Base-by-base conservation (phyloP, 495 filamentous ascomycete genomes). In the Usnea hakonensis region DNA sequence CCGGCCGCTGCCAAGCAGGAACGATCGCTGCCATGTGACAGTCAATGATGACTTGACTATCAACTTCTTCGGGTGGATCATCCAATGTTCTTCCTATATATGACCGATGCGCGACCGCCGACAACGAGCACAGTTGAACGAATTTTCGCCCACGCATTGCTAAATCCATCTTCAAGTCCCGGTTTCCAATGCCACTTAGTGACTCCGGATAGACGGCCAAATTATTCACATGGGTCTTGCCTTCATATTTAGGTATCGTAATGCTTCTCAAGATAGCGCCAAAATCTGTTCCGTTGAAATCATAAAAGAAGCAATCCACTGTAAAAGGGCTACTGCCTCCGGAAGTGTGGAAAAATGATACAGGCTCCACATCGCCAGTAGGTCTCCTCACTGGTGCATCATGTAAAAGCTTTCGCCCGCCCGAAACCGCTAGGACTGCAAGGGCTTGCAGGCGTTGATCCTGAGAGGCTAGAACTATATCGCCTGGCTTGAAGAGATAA, bases 401-500 rank as follows among this genome's bases (percentile, higher is more conserved):
- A 19, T 43, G 63, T 65, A 10, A 38, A 55, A 16, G 10, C 26
- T 28, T 32, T 21, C n/a, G 46, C 9, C 23, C 41, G 35, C 35
- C 57, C 16, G 41, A 23, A 23, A 3, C 23, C 21, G 14, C 13
- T 8, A 21, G 30, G 40, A 17, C 50, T 26, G 21, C 59, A 55
- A 21, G 62, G 26, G 8, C 38, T 13, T 26, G 23, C 33, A 44
- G n/a, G 8, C 33, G 37, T 57, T 57, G 43, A 28, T 32, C 33
- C 40, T 26, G 10, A 41, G 44, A 57, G 60, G 38, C 17, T 3
- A 73, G 60, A 1, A 77, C 70, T 37, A 73, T 67, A 14, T 38
- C 65, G 5, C 75, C 60, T 44, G 71, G 71, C n/a, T 64, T 56
- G 68, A 76, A 76, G 6, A 77, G 55, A 44, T 73, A 64, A 72